A percentile compares a stretch with the other conserved stretches of the same genome.
These are phyloP conservation scores for Wickerhamiella bombiphila DNA, from an alignment of 805 yeast species.

Conservation along the genomic window DNA sequence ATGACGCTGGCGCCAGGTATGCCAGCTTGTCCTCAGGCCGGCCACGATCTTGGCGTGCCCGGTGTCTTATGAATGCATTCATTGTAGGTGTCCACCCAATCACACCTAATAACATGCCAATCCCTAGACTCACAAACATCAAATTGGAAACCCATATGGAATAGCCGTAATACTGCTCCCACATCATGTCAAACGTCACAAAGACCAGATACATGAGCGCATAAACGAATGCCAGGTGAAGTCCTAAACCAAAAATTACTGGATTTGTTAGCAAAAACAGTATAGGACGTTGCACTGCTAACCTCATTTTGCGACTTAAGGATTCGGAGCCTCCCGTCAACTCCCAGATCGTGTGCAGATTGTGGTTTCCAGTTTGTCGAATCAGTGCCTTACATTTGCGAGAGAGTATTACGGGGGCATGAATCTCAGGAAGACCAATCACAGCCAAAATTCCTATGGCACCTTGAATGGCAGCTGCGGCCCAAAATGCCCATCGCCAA, in stretches of 20 bases:
- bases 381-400: conserved; percentile 34
- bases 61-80: conserved; percentile 20
- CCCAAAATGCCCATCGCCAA: conserved; percentile 57
- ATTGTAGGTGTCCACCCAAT: conserved; percentile 34
- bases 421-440: conserved; percentile 40
- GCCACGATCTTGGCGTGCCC: conserved; percentile 30
- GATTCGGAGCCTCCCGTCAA: conserved; percentile 9
- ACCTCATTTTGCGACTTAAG: conserved; percentile 15
- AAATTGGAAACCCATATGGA: conserved; percentile 37
- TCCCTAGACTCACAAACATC: conserved; percentile 42
- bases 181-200: conserved; percentile 44
- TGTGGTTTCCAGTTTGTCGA: conserved; percentile 39
- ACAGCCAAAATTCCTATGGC: conserved; percentile 30
- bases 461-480: conserved; percentile 41
- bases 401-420: conserved; percentile 38
- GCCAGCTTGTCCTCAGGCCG: conserved; percentile 52
- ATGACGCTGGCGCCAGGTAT: conserved; percentile 34
- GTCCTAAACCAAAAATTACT: conserved; percentile 47
- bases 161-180: conserved; percentile 34
- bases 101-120: conserved; percentile 40
- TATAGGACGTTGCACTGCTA: conserved; percentile 45
- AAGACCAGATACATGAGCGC: conserved; percentile 54
- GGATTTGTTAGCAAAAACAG: conserved; percentile 41
- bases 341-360: conserved; percentile 47
- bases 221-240: conserved; percentile 49